Percentiles rank a stretch among this genome's conserved stretches.
phyloP scores from a whole-genome alignment of 306 rosid species.

The Phaseolus lunatus region DNA sequence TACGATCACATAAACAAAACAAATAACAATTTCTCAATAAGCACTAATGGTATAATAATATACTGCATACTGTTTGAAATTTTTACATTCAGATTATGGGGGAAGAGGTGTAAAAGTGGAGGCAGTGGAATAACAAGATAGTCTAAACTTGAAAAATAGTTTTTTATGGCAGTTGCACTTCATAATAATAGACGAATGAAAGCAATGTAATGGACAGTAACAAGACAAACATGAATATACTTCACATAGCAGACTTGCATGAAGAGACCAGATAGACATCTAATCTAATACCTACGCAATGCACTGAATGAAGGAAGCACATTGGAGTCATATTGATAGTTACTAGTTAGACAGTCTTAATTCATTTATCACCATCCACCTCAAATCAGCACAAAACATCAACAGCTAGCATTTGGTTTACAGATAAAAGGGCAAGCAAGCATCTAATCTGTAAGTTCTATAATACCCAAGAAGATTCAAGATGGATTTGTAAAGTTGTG shows the following conservation, averaged over 20 bases:
- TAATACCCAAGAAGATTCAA: not conserved
- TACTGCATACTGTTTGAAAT: constrained; percentile 22
- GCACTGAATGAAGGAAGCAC: not conserved
- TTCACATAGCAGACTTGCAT: constrained; percentile 3
- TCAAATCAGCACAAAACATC: not conserved
- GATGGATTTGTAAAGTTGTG: constrained; percentile 5
- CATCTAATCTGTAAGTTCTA: constrained; percentile 1
- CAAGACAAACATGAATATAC: constrained; percentile 18
- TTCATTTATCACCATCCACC: not conserved
- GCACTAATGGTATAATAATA: constrained; percentile 32
- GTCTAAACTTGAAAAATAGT: constrained; percentile 2
- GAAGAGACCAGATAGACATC: not conserved
- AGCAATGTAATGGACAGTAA: constrained; percentile 5
- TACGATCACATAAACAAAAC: constrained; percentile 42
- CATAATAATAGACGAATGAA: not conserved
- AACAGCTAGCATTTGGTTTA: constrained; percentile 23
- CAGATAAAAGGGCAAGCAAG: not conserved
- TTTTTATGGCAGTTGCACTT: constrained; percentile 16
- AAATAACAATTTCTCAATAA: constrained; percentile 36
- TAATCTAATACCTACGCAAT: constrained; percentile 34
- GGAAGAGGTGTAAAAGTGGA: not conserved
- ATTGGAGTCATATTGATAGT: not conserved
- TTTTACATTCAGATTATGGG: not conserved
- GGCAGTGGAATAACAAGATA: constrained; percentile 20
- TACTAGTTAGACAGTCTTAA: not conserved